Conservation (phyloP, 2,329 filamentous ascomycete species). For the Nothomitra cinnamomea region DNA sequence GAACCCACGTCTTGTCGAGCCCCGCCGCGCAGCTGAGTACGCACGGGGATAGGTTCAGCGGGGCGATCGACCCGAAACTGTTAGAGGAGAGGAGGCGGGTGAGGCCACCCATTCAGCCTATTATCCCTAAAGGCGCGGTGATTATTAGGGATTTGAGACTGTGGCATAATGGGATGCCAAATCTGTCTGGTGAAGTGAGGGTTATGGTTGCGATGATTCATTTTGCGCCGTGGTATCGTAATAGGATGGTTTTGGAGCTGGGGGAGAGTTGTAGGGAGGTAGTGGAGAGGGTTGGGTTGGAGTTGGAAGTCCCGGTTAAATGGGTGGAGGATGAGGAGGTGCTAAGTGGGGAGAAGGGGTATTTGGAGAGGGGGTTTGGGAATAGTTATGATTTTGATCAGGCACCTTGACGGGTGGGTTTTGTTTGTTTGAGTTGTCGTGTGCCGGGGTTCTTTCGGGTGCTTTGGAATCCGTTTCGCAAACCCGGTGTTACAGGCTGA, state of each 20-base stretch:
- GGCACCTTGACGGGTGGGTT: slow-evolving; percentile 1
- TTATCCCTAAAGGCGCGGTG: slow-evolving; percentile 36
- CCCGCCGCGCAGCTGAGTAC: slow-evolving; percentile 29
- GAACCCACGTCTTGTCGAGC: slow-evolving; percentile 28
- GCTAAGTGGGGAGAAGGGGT: slow-evolving; percentile 21
- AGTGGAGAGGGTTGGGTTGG: slow-evolving; percentile 22
- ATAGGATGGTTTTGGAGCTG: slow-evolving; percentile 38
- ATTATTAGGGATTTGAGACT: slow-evolving; percentile 41
- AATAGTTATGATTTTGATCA: slow-evolving; percentile 47
- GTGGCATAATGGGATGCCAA: slow-evolving; percentile 49
- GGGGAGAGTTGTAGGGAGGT: slow-evolving; percentile 30
- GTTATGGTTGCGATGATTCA: slow-evolving; percentile 45
- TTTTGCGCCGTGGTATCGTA: slow-evolving; percentile 41
- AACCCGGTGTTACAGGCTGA: no score
- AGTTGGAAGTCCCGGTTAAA: slow-evolving; percentile 33
- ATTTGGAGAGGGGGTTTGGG: slow-evolving; percentile 39
- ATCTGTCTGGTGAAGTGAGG: slow-evolving; percentile 30
- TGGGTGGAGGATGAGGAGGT: slow-evolving; percentile 29
- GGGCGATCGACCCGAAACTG: slow-evolving; percentile 24
- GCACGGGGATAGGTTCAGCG: slow-evolving; percentile 36
- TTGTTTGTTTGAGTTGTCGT: no score
- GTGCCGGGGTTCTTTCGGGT: no score
- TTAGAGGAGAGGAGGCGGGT: no score
- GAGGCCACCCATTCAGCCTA: slow-evolving; percentile 30
- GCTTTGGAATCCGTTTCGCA: no score